Percentiles rank a stretch among this genome's conserved stretches.
These are phyloP conservation scores for Claviceps fusiformis DNA, from an alignment of 2,329 filamentous ascomycete species.

Conservation along the genomic window DNA sequence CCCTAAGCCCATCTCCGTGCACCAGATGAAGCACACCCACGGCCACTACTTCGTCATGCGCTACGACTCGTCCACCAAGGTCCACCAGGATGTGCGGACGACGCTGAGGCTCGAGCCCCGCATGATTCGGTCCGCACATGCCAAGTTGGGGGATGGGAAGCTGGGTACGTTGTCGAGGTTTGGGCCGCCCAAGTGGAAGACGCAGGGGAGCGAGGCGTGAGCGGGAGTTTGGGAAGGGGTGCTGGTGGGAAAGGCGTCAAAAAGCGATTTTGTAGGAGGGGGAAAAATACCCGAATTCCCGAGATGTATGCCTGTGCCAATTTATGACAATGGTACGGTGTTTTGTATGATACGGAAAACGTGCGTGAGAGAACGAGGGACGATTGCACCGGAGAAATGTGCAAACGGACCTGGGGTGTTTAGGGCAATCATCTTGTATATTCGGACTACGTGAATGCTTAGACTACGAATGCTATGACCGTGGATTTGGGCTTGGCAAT, in stretches of 20 bases:
- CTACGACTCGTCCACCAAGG: constrained; percentile 65
- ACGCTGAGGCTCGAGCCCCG: constrained; percentile 77
- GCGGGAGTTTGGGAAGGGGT: neutral
- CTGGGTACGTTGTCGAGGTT: constrained; percentile 37
- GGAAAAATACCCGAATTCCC: neutral
- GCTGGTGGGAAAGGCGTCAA: no score
- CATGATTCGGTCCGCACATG: constrained; percentile 75
- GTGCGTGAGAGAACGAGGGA: neutral
- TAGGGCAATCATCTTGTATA: neutral
- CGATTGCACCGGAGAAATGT: neutral
- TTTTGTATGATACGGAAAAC: constrained; percentile 1
- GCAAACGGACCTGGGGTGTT: neutral
- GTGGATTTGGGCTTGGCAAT: neutral
- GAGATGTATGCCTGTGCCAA: neutral
- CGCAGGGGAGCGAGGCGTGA: constrained; percentile 18
- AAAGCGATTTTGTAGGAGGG: neutral
- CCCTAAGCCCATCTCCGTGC: constrained; percentile 62
- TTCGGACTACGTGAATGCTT: neutral
- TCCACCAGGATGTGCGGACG: constrained; percentile 61
- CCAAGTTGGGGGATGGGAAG: constrained; percentile 64
- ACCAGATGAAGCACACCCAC: constrained; percentile 69
- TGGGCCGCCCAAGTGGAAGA: constrained; percentile 36
- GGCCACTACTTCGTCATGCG: constrained; percentile 98
- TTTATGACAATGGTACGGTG: neutral
- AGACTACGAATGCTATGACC: neutral